Conservation (phyloP, 2,329 filamentous ascomycete species). For the Waltergamsia citrina region DNA sequence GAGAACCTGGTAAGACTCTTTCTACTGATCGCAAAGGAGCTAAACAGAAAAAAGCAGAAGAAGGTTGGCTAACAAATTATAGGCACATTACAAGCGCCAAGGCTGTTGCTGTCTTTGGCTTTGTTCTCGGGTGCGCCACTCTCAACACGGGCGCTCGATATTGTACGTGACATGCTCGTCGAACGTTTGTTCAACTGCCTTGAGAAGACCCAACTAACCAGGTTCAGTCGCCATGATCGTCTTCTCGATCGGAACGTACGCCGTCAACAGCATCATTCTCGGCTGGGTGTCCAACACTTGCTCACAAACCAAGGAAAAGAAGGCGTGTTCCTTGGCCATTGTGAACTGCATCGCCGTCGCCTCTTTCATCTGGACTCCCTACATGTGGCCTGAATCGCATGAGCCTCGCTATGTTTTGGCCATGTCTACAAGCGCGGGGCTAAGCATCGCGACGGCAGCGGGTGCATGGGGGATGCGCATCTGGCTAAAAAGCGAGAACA, state of each 20-base stretch:
- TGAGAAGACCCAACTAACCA: not conserved
- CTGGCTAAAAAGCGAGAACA: conserved; percentile 11
- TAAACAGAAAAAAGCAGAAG: too few species aligned
- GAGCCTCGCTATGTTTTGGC: conserved; percentile 26
- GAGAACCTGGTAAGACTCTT: conserved; percentile 14
- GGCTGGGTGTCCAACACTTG: conserved; percentile 27
- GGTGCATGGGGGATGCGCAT: conserved; percentile 5
- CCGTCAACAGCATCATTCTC: conserved; percentile 27
- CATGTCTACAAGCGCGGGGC: conserved; percentile 13
- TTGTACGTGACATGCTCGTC: conserved; percentile 1
- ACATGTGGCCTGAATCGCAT: conserved; percentile 25
- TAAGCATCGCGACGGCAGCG: conserved; percentile 6
- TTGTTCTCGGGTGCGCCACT: conserved; percentile 18
- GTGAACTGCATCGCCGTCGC: conserved; percentile 28
- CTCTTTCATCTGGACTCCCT: conserved; percentile 29
- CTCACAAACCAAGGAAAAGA: conserved; percentile 30
- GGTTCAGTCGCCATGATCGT: conserved; percentile 15
- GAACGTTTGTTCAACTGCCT: too few species aligned
- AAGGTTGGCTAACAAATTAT: too few species aligned
- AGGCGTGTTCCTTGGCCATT: conserved; percentile 25
- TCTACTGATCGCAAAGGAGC: too few species aligned
- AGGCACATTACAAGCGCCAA: conserved; percentile 23
- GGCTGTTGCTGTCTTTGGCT: conserved; percentile 24
- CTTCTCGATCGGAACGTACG: conserved; percentile 19
- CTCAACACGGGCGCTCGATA: conserved; percentile 16